Percentiles rank a stretch among this genome's conserved stretches.
Evolutionary conservation across 2,329 filamentous ascomycete species (phyloP).

Genomic region (Davidsoniella neocaledoniae): DNA sequence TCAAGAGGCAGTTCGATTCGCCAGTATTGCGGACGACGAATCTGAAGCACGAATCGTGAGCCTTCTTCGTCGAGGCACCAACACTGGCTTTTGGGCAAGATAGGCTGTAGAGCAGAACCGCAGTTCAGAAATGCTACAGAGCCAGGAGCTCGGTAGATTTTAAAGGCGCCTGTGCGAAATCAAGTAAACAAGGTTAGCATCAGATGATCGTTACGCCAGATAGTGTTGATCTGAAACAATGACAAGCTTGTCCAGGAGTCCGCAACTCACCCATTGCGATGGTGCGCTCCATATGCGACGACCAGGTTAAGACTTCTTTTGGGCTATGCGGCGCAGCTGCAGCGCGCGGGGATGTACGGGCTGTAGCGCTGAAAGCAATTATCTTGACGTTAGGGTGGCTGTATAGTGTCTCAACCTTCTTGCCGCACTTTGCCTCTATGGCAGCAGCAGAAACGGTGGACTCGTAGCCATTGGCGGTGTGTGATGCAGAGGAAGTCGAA

Average conservation of each 20-base stretch:
- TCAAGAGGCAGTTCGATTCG: conserved; percentile 61
- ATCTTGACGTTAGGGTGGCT: conserved; percentile 59
- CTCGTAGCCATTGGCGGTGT: background rate
- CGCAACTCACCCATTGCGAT: conserved; percentile 51
- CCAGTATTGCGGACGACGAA: conserved; percentile 72
- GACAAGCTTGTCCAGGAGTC: background rate
- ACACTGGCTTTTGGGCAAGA: conserved; percentile 77
- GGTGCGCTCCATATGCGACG: conserved; percentile 60
- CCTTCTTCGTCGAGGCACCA: conserved; percentile 81
- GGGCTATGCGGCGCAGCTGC: conserved; percentile 25
- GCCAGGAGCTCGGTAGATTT: conserved; percentile 72
- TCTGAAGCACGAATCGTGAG: conserved; percentile 70
- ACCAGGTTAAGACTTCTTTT: conserved; percentile 50
- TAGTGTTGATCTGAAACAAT: background rate
- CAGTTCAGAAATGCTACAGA: conserved; percentile 81
- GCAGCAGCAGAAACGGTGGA: background rate
- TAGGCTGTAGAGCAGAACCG: conserved; percentile 66
- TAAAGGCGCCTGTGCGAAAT: conserved; percentile 42
- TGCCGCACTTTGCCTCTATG: conserved; percentile 7
- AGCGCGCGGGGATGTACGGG: conserved; percentile 16
- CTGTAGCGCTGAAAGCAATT: conserved; percentile 31
- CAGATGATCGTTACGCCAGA: background rate
- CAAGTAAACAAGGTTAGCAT: background rate
- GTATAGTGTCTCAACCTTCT: conserved; percentile 51
- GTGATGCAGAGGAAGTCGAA: background rate